phyloP scores from a whole-genome alignment of 2,329 filamentous ascomycete species.

The Pseudopithomyces maydicus region DNA sequence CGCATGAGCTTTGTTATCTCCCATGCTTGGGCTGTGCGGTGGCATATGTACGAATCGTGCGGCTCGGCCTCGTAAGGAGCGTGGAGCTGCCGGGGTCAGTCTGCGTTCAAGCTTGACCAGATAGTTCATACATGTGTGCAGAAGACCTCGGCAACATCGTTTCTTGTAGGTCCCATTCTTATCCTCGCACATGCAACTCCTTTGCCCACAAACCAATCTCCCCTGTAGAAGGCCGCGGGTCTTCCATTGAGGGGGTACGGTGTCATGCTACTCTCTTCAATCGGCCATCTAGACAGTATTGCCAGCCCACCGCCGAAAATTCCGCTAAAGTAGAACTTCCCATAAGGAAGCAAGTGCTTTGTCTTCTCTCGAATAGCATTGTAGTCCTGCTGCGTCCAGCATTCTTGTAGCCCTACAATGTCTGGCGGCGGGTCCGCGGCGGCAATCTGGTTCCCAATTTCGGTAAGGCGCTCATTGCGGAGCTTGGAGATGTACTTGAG shows the following conservation, averaged over 20 bases:
- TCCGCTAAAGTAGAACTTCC: slow-evolving; percentile 90
- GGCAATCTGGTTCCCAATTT: slow-evolving; percentile 84
- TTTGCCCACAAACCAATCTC: slow-evolving; percentile 97
- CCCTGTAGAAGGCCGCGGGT: slow-evolving; percentile 90
- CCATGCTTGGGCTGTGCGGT: slow-evolving; percentile 93
- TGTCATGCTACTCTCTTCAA: slow-evolving; percentile 86
- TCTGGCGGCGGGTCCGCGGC: slow-evolving; percentile 70
- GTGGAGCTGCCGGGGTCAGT: slow-evolving; percentile 64
- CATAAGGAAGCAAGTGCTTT: slow-evolving; percentile 77
- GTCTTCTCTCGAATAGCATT: slow-evolving; percentile 75
- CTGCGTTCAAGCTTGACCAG: slow-evolving; percentile 40
- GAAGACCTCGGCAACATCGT: slow-evolving; percentile 83
- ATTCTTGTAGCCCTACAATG: slow-evolving; percentile 94
- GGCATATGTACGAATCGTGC: slow-evolving; percentile 84
- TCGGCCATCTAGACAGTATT: slow-evolving; percentile 89
- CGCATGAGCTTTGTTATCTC: slow-evolving; percentile 89
- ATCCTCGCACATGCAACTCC: slow-evolving; percentile 86
- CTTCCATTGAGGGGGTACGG: slow-evolving; percentile 90
- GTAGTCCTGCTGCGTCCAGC: slow-evolving; percentile 89
- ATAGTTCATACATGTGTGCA: slow-evolving; percentile 72
- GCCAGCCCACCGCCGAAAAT: slow-evolving; percentile 88
- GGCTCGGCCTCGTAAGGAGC: slow-evolving; percentile 83
- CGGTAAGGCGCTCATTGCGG: slow-evolving; percentile 75
- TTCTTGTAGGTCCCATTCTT: slow-evolving; percentile 66
- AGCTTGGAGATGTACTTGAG: slow-evolving; percentile 83